A percentile compares a stretch with the other conserved stretches of the same genome.
phyloP scores from a whole-genome alignment of 2,329 filamentous ascomycete genomes.

The Coleophoma crateriformis region DNA sequence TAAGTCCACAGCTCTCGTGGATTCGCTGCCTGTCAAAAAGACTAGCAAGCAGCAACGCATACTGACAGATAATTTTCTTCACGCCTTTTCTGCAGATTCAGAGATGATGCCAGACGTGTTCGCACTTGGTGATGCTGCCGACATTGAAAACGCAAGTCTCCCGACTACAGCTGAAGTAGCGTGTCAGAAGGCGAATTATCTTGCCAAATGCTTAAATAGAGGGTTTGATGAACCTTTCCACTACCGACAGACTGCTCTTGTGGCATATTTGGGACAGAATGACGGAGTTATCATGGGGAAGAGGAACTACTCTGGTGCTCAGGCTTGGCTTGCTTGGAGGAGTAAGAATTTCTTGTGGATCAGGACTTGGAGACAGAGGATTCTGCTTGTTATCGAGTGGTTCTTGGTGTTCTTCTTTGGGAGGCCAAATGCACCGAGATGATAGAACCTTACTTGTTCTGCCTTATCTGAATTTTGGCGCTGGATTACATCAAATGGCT shows the following conservation, averaged over 20 bases:
- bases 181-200: constrained; percentile 12
- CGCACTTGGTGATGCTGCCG: constrained; percentile 25
- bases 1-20: constrained; percentile 14
- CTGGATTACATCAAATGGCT: no score
- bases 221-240: constrained; percentile 6
- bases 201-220: constrained; percentile 4
- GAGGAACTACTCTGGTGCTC: constrained; percentile 10
- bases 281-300: constrained; percentile 14
- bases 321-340: constrained; percentile 17
- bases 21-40: constrained; percentile 17
- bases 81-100: constrained; percentile 8
- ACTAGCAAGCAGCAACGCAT: constrained; percentile 12
- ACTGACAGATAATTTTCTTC: constrained; percentile 11
- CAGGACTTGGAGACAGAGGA: constrained; percentile 14
- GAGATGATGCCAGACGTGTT: constrained; percentile 20
- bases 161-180: constrained; percentile 15
- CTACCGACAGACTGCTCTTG: constrained; percentile 11
- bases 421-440: constrained; percentile 11
- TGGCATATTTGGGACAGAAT: constrained; percentile 13
- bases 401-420: constrained; percentile 12
- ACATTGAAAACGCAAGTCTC: constrained; percentile 9
- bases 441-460: not conserved
- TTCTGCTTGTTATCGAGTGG: constrained; percentile 15
- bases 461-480: no score
- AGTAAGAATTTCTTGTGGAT: constrained; percentile 16